phyloP scores from a whole-genome alignment of 208 protist genomes.

The Wallacemonas sp. region DNA sequence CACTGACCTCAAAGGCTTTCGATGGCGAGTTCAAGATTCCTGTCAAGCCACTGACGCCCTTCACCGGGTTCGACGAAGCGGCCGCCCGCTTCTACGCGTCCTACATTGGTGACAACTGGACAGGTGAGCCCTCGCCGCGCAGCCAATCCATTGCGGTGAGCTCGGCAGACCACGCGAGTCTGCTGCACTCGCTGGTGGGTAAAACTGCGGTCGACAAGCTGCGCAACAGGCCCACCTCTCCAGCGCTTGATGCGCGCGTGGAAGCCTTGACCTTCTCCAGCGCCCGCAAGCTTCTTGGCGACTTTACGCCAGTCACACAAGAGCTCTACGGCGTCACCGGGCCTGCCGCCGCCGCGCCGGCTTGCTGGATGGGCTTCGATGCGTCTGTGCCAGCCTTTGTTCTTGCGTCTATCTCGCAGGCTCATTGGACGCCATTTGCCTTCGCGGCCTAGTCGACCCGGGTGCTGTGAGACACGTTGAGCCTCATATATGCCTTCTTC shows the following conservation, averaged over 20 bases:
- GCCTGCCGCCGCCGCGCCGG: background rate
- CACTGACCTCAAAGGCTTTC: constrained; percentile 16
- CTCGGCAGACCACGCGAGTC: background rate
- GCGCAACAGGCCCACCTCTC: background rate
- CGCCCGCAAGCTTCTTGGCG: constrained; percentile 25
- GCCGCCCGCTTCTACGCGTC: constrained; percentile 29
- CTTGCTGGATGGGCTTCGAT: constrained; percentile 78
- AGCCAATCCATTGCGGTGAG: background rate
- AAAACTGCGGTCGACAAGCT: background rate
- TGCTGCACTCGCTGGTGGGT: constrained; percentile 3
- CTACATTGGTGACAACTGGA: constrained; percentile 32
- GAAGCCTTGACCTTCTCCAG: constrained; percentile 36
- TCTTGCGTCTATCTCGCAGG: constrained; percentile 35
- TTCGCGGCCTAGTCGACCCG: background rate
- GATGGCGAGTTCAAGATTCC: constrained; percentile 38
- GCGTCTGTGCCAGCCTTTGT: constrained; percentile 28
- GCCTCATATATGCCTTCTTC: too few relatives aligned
- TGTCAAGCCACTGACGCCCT: constrained; percentile 17
- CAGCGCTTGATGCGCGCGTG: constrained; percentile 14
- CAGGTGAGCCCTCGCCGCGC: constrained; percentile 10
- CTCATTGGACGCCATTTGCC: constrained; percentile 12
- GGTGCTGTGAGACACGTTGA: too few relatives aligned
- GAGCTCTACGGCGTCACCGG: constrained; percentile 10
- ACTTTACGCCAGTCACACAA: constrained; percentile 25
- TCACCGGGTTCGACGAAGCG: constrained; percentile 11